A percentile compares a stretch with the other conserved stretches of the same genome.
These are phyloP conservation scores for Candida sp. DNA, from an alignment of 1,139 yeast genomes.

Conservation along the genomic window DNA sequence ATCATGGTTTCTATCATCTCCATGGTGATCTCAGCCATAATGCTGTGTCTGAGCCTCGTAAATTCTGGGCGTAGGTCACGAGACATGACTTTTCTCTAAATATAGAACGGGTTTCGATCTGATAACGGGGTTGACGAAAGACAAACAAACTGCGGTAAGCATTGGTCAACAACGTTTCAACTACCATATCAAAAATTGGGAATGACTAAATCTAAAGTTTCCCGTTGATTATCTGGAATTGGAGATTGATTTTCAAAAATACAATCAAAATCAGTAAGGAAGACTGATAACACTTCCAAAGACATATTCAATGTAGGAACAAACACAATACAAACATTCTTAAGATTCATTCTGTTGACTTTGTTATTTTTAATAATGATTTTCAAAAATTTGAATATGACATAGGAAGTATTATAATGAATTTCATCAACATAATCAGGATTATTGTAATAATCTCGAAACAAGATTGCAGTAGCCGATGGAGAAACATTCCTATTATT, in stretches of 20 bases:
- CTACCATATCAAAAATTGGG: slow-evolving; percentile 43
- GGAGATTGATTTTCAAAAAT: slow-evolving; percentile 58
- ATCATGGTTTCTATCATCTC: background rate
- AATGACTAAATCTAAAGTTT: slow-evolving; percentile 38
- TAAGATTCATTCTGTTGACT: slow-evolving; percentile 77
- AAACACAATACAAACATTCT: slow-evolving; percentile 79
- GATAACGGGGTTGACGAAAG: too few relatives aligned
- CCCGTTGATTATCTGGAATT: slow-evolving; percentile 32
- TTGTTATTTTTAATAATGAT: slow-evolving; percentile 62
- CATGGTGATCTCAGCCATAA: background rate
- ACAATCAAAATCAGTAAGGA: slow-evolving; percentile 62
- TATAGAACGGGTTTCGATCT: too few relatives aligned
- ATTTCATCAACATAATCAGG: slow-evolving; percentile 27
- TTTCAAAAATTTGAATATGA: slow-evolving; percentile 63
- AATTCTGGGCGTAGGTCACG: too few relatives aligned
- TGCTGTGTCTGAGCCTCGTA: background rate
- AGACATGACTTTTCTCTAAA: too few relatives aligned
- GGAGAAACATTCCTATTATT: background rate
- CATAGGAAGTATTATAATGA: slow-evolving; percentile 60
- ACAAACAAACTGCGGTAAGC: too few relatives aligned
- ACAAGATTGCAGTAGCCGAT: slow-evolving; percentile 23
- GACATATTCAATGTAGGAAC: slow-evolving; percentile 81
- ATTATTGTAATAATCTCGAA: slow-evolving; percentile 29
- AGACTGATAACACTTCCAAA: slow-evolving; percentile 56
- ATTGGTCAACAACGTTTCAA: background rate